Percentiles rank a stretch among this genome's conserved stretches.
Evolutionary conservation across 371 early-diverging fungal species (phyloP).

Genomic region (Choanephora cucurbitarum): DNA sequence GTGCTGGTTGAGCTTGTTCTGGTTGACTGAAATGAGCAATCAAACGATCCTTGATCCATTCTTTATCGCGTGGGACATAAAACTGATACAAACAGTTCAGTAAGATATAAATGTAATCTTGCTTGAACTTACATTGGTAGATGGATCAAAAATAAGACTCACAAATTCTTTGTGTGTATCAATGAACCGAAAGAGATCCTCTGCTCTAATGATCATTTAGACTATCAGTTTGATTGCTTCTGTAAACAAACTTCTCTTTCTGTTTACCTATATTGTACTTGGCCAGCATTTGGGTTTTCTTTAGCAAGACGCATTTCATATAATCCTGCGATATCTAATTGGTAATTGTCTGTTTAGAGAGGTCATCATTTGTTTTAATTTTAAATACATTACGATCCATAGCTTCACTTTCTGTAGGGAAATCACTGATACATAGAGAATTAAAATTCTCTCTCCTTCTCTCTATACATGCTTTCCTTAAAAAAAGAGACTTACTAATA

Average conservation of each 20-base stretch:
- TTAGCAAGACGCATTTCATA: conserved; percentile 43
- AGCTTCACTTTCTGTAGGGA: conserved; percentile 31
- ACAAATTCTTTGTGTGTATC: conserved; percentile 53
- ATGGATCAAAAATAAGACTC: conserved; percentile 41
- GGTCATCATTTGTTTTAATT: too few species aligned
- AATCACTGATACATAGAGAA: too few species aligned
- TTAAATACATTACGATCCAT: conserved; percentile 34
- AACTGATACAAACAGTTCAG: too few species aligned
- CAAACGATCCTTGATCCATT: conserved; percentile 51
- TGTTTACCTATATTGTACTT: conserved; percentile 48
- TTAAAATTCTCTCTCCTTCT: too few species aligned
- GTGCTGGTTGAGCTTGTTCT: conserved; percentile 16
- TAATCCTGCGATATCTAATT: conserved; percentile 41
- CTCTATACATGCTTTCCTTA: too few species aligned
- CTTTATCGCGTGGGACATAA: conserved; percentile 46
- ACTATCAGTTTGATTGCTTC: too few species aligned
- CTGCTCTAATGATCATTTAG: too few species aligned
- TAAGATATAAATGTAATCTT: too few species aligned
- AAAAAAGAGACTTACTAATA: conserved; percentile 34
- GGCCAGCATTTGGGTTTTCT: conserved; percentile 42
- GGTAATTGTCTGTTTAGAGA: too few species aligned
- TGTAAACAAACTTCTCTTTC: not conserved
- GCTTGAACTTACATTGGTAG: conserved; percentile 22
- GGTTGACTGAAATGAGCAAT: conserved; percentile 45
- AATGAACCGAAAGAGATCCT: conserved; percentile 48